Base-by-base conservation (phyloP, 441 rosid genomes). In the Brassica hybrid region DNA sequence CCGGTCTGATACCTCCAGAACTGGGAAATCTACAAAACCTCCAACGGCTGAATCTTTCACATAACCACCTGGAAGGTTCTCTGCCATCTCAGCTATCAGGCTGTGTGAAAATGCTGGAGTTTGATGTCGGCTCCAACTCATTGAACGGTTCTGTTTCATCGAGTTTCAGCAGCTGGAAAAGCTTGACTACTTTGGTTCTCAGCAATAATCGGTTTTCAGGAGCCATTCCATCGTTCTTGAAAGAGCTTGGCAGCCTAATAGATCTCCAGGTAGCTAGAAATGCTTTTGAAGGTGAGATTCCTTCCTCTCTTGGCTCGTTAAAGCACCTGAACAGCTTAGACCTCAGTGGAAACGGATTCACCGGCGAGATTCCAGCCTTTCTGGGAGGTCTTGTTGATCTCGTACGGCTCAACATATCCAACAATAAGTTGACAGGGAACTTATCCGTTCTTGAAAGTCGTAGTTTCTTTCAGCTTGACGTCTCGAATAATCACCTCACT, bases 391-490 rank as follows among this genome's bases (percentile, higher is more conserved):
- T 94, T 82, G 56, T 9, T 78, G 79, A 67, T 76, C 85, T 94
- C 1, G 79, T 79, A 72, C 80, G n/a, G 32, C 85, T 94, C 65
- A 93, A 94, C 75, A 43, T 94, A 73, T 90, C 98, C 54, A 60
- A 75, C 81, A 94, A 94, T 81, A 90, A 86, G 77, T 84, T 94
- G 72, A 83, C 86, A 7, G 98, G 98, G 63, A 75, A 82, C 62
- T 66, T 92, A 77, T 82, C 78, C 0, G 74, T 80, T 71, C 88
- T 94, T 14, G 78, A 63, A 72, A 17, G 73, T 38, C 85, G 84
- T 41, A 63, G 9, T 2, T 76, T 89, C 0, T 77, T 89, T 11
- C 83, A 74, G 60, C 36, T 89, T 71, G 87, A 92, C 63, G 72
- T 92, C 58, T 92, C 96, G 0, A 14, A 82, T 78, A 94, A 94